phyloP scores from a whole-genome alignment of 176 grass and related monocot species.

The Melocanna baccifera region DNA sequence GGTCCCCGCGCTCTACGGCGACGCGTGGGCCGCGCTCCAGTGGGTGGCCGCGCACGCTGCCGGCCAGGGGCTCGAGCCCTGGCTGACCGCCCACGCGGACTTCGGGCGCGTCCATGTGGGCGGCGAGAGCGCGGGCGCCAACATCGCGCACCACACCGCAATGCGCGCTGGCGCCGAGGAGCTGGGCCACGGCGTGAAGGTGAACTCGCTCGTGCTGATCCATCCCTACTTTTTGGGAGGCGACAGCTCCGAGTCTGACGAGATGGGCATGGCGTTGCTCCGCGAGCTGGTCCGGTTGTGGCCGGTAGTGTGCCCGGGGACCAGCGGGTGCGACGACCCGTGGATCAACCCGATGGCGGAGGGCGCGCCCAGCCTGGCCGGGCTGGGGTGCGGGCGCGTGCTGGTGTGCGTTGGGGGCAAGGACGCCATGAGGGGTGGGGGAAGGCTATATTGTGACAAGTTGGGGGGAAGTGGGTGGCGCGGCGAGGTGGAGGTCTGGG shows the following conservation, averaged over 20 bases:
- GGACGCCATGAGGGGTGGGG: constrained; percentile 52
- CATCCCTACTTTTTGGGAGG: constrained; percentile 73
- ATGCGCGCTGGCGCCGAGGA: constrained; percentile 56
- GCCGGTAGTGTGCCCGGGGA: constrained; percentile 53
- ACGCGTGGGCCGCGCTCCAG: constrained; percentile 52
- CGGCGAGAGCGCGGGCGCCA: constrained; percentile 72
- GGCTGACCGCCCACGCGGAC: constrained; percentile 58
- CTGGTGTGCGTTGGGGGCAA: constrained; percentile 53
- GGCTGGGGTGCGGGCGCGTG: constrained; percentile 35
- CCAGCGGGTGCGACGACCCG: constrained; percentile 52
- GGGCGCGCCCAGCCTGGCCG: constrained; percentile 31
- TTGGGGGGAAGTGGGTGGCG: constrained; percentile 51
- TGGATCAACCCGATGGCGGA: constrained; percentile 76
- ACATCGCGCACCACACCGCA: constrained; percentile 63
- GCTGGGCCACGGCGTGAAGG: constrained; percentile 31
- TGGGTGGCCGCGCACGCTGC: constrained; percentile 61
- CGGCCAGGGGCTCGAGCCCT: constrained; percentile 33
- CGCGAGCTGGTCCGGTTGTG: constrained; percentile 39
- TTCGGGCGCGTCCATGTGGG: constrained; percentile 55
- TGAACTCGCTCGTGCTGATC: constrained; percentile 46
- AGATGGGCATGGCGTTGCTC: constrained; percentile 25
- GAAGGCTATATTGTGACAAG: constrained; percentile 46
- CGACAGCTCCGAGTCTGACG: constrained; percentile 42
- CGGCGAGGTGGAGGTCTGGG: constrained; percentile 48
- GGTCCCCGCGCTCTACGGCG: constrained; percentile 45